Percentiles rank a stretch among this genome's conserved stretches.
These are phyloP conservation scores for Rosa rugosa DNA, from an alignment of 306 rosid genomes.

Conservation along the genomic window DNA sequence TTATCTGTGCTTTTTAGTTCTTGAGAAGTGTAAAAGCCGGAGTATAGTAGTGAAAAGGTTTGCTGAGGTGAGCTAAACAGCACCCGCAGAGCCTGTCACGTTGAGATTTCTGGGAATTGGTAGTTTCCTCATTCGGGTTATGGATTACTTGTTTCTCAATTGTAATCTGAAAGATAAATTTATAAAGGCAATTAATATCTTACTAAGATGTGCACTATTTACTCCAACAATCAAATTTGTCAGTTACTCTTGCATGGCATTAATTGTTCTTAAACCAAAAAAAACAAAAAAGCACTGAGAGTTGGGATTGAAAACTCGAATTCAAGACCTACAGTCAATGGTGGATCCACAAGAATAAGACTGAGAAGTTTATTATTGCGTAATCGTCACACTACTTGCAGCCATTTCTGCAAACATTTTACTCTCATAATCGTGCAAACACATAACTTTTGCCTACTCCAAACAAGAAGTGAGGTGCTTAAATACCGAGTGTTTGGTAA, in stretches of 20 bases:
- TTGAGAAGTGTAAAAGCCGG: neutral
- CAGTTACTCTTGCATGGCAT: neutral
- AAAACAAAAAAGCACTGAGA: neutral
- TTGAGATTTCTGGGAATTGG: neutral
- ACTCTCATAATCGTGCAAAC: neutral
- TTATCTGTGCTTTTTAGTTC: neutral
- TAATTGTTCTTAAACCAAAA: neutral
- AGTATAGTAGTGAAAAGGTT: neutral
- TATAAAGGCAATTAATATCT: neutral
- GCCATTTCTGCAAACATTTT: too few relatives aligned
- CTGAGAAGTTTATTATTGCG: neutral
- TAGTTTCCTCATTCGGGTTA: neutral
- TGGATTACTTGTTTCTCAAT: neutral
- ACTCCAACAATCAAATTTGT: neutral
- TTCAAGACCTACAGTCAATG: neutral
- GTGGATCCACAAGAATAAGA: neutral
- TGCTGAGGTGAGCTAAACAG: slow-evolving; percentile 34
- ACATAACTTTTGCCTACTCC: too few relatives aligned
- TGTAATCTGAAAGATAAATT: slow-evolving; percentile 2
- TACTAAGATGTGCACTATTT: neutral
- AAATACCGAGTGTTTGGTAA: too few relatives aligned
- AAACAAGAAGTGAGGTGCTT: too few relatives aligned
- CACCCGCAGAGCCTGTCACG: slow-evolving; percentile 33
- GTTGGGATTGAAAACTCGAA: neutral
- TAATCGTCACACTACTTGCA: too few relatives aligned